These are phyloP conservation scores for Phytophthora cactorum DNA, from an alignment of 352 stramenopile species.

Conservation along the genomic window DNA sequence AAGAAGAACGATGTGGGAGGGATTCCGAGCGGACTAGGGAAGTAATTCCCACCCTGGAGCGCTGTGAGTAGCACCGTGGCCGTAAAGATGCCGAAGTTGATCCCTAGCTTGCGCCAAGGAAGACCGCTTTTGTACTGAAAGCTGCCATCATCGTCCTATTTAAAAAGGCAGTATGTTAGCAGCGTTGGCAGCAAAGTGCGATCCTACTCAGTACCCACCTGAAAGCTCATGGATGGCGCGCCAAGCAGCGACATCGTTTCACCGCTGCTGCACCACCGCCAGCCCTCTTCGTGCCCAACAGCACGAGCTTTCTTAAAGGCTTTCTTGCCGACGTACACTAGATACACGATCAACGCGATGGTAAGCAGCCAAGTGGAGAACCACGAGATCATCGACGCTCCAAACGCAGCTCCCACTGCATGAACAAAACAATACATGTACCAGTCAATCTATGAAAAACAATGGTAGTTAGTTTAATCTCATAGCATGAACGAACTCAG, in stretches of 20 bases:
- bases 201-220: conserved; percentile 17
- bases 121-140: conserved; percentile 42
- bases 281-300: conserved; percentile 85
- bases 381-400: conserved; percentile 89
- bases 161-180: not conserved
- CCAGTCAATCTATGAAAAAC: not conserved
- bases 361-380: conserved; percentile 82
- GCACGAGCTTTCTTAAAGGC: conserved; percentile 79
- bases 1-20: conserved; percentile 84
- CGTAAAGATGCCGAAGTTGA: conserved; percentile 80
- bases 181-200: not conserved
- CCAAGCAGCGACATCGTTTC: conserved; percentile 42
- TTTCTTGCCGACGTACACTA: conserved; percentile 78
- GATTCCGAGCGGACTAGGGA: conserved; percentile 89
- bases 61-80: conserved; percentile 89
- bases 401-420: conserved; percentile 51
- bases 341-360: conserved; percentile 82
- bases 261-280: conserved; percentile 37
- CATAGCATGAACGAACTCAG: conserved; percentile 37
- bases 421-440: not conserved
- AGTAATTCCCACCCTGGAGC: conserved; percentile 87
- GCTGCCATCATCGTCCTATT: conserved; percentile 32
- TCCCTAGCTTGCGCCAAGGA: conserved; percentile 67
- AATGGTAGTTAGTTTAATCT: conserved; percentile 12
- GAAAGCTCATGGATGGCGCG: conserved; percentile 34